Base-by-base conservation (phyloP, 495 filamentous ascomycete species). In the Penicillium roqueforti region DNA sequence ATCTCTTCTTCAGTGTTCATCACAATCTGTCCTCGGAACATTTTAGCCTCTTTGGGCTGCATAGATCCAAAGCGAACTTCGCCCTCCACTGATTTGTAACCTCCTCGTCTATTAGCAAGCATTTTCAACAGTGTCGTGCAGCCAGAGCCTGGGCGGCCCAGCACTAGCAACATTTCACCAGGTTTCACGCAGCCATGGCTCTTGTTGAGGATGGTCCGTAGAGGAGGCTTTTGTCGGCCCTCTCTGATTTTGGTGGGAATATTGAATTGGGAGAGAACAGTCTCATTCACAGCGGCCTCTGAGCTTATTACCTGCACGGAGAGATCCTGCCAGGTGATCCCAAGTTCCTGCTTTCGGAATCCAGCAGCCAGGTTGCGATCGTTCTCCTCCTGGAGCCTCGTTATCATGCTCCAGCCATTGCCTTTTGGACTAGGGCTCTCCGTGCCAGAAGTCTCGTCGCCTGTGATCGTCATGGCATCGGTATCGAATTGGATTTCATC, bases 1-100 rank as follows among this genome's bases (percentile, higher is more conserved):
- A 82, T 63, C 56, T 91, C 88, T 31, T 91, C 86, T 59, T 91
- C 87, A 3, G 77, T 74, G 46, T 76, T 76, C 68, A 88, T 88
- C 47, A 85, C 84, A 41, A 89, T 85, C 62, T 92, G 86, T 34
- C 86, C 85, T 4, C 83, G 78, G 62, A 87, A 89, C 16, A 75
- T 67, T 43, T 78, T 73, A 22, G 76, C 79, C 60, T 86, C 81
- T 6, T 79, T 60, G 3, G 78, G 67, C 52, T 75, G 72, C 13
- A 79, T 77, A 4, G 78, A 78, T 9, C 83, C 85, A 57, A 84
- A 87, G 2, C 72, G 70, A 6, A 87, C 80, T 22, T 83, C 77
- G 2, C 84, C 84, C 13, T 60, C 53, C 44, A 84, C 53, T 0
- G 65, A 63, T 11, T 65, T 57, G 62, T 81, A 89, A n/a, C 83